phyloP scores from a whole-genome alignment of 1,284 basidiomycete genomes.

The Melampsora allii-populina region DNA sequence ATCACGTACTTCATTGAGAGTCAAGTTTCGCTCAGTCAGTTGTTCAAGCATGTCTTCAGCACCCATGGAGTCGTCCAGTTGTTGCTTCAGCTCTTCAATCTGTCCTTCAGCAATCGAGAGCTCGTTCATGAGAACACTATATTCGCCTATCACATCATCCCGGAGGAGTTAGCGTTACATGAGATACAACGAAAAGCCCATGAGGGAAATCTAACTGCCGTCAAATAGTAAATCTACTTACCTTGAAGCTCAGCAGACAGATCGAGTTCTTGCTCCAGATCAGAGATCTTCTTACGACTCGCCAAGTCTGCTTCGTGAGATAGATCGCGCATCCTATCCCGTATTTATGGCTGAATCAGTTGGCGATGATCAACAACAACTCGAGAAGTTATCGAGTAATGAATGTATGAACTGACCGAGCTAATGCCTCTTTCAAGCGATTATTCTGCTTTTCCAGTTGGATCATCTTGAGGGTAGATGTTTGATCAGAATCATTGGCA shows the following conservation, averaged over 20 bases:
- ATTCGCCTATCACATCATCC: slow-evolving; percentile 61
- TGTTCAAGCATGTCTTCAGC: slow-evolving; percentile 96
- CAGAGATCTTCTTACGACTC: slow-evolving; percentile 71
- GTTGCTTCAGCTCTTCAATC: slow-evolving; percentile 87
- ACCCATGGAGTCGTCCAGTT: slow-evolving; percentile 90
- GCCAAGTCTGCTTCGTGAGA: slow-evolving; percentile 82
- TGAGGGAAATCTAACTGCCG: slow-evolving; percentile 21
- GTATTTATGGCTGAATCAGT: slow-evolving; percentile 57
- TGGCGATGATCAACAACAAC: not conserved
- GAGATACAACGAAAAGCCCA: slow-evolving; percentile 45
- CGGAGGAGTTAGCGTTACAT: slow-evolving; percentile 41
- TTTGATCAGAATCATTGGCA: slow-evolving; percentile 58
- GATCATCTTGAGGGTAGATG: slow-evolving; percentile 72
- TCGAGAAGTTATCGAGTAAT: not conserved
- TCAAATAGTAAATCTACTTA: slow-evolving; percentile 45
- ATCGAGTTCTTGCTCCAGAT: slow-evolving; percentile 81
- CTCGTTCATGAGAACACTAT: slow-evolving; percentile 72
- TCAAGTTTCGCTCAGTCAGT: slow-evolving; percentile 88
- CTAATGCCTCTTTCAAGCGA: slow-evolving; percentile 85
- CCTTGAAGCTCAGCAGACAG: slow-evolving; percentile 53
- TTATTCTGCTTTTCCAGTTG: slow-evolving; percentile 97
- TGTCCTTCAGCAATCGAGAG: slow-evolving; percentile 80
- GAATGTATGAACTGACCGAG: slow-evolving; percentile 60
- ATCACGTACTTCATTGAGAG: slow-evolving; percentile 72
- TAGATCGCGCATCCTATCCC: slow-evolving; percentile 78